Base-by-base conservation (phyloP, 2,329 filamentous ascomycete genomes). In the Cercospora sojina region DNA sequence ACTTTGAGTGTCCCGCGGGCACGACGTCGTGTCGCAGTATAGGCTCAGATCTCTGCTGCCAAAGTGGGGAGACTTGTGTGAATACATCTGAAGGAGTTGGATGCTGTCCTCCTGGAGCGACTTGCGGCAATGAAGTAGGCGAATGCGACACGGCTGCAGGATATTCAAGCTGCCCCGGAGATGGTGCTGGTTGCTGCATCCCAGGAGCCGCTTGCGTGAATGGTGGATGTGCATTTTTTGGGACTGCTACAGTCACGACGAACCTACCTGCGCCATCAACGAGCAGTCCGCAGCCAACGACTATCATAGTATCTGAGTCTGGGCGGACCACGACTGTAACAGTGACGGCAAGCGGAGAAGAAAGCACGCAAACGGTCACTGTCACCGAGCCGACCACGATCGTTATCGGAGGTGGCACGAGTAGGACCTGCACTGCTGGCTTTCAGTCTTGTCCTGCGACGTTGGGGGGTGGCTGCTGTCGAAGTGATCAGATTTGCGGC, bases 101-200 rank as follows among this genome's bases (percentile, higher is more conserved):
- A 3, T 95, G 91, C 78, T 95, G 91, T 78, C 89, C 90, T 0
- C 74, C 81, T 38, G 90, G 90, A 3, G 80, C 82, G 51, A 84
- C 77, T 5, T 94, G 91, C 76, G 84, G 84, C 3, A 89, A 89
- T 9, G 79, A 80, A 1, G 87, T 93, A 5, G 85, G 84, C 0
- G 75, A 75, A n/a, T 93, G 91, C 70, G 78, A 84, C 68, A 80
- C 77, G 2, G 82, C 83, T 2, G 79, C 81, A 3, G 88, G 85
- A 47, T 88, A 90, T 67, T 85, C 86, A 10, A 85, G 86, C 58
- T 94, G 91, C 75, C 82, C 88, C 0, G 82, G 86, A 7, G 83
- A 84, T 35, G 76, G 88, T 0, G 91, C 90, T 3, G 91, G 90
- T 13, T 94, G 91, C 74, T 94, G 91, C 75, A 87, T 93, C 10